Conservation (phyloP, 371 early-diverging fungal species). For the Mucor sp. region DNA sequence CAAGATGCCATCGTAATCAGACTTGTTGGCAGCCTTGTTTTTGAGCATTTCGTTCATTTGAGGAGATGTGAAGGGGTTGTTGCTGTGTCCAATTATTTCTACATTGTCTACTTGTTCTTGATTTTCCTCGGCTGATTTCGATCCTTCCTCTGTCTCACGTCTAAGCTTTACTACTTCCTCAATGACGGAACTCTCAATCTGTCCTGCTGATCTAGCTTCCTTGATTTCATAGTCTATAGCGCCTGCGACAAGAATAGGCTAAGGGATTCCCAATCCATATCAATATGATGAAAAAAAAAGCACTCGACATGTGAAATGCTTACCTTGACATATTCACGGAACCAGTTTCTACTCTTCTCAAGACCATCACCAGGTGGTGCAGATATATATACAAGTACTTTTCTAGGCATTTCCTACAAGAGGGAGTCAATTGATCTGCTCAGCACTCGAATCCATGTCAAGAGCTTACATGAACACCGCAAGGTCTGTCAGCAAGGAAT, state of each 20-base stretch:
- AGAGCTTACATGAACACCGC: conserved; percentile 53
- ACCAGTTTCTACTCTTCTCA: conserved; percentile 68
- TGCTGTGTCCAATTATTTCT: not conserved
- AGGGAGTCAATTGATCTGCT: not conserved
- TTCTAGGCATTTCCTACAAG: conserved; percentile 63
- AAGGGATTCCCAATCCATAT: not conserved
- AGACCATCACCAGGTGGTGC: conserved; percentile 71
- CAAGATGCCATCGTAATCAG: conserved; percentile 54
- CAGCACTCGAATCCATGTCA: not conserved
- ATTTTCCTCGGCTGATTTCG: not conserved
- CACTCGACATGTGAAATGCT: not conserved
- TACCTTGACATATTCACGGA: conserved; percentile 71
- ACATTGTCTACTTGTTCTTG: not conserved
- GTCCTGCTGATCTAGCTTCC: conserved; percentile 56
- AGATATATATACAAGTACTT: conserved; percentile 63
- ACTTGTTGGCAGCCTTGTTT: not conserved
- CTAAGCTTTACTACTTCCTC: conserved; percentile 58
- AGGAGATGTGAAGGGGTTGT: conserved; percentile 14
- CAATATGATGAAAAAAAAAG: not conserved
- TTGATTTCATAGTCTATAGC: conserved; percentile 72
- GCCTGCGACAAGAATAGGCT: conserved; percentile 73
- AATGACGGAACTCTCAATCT: conserved; percentile 57
- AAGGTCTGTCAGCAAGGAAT: conserved; percentile 59
- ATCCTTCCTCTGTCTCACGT: conserved; percentile 35
- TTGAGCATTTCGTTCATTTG: not conserved